Percentiles rank a stretch among this genome's conserved stretches.
phyloP scores from a whole-genome alignment of 1,284 basidiomycete species.

The Apiotrichum siamense region DNA sequence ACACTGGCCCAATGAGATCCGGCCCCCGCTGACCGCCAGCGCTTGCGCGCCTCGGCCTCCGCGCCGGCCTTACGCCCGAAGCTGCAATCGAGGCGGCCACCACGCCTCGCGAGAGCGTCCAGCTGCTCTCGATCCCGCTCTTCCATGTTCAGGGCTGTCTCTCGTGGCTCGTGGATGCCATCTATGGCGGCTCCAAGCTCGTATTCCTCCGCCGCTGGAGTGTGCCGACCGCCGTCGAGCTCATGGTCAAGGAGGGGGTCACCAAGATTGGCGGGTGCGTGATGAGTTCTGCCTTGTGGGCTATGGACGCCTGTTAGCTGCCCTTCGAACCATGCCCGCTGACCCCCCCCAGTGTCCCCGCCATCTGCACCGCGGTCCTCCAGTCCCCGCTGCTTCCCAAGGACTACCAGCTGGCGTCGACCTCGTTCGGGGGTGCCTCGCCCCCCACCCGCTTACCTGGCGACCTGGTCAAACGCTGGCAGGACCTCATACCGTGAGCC shows the following conservation, averaged over 20 bases:
- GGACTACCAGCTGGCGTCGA: conserved; percentile 24
- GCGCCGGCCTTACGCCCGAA: conserved; percentile 18
- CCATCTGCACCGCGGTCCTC: conserved; percentile 33
- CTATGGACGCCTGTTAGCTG: no score
- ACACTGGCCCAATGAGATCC: no score
- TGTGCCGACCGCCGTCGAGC: conserved; percentile 24
- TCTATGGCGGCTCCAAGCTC: conserved; percentile 36
- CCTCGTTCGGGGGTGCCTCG: conserved; percentile 41
- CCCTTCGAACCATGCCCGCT: no score
- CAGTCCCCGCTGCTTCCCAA: conserved; percentile 30
- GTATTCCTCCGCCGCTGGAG: conserved; percentile 35
- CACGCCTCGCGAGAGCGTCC: conserved; percentile 14
- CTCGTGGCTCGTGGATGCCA: conserved; percentile 37
- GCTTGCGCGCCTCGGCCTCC: conserved; percentile 23
- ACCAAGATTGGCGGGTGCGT: conserved; percentile 32
- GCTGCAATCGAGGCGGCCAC: conserved; percentile 26
- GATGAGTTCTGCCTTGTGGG: background rate
- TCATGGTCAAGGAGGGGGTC: conserved; percentile 32
- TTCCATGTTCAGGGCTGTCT: conserved; percentile 45
- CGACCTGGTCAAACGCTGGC: conserved; percentile 29
- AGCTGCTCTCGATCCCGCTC: conserved; percentile 39
- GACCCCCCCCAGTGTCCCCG: conserved; percentile 25
- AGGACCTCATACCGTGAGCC: conserved; percentile 6
- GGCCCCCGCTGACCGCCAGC: no score
- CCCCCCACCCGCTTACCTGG: conserved; percentile 30